Base-by-base conservation (phyloP, 2,329 filamentous ascomycete species). In the Botryotinia convoluta region DNA sequence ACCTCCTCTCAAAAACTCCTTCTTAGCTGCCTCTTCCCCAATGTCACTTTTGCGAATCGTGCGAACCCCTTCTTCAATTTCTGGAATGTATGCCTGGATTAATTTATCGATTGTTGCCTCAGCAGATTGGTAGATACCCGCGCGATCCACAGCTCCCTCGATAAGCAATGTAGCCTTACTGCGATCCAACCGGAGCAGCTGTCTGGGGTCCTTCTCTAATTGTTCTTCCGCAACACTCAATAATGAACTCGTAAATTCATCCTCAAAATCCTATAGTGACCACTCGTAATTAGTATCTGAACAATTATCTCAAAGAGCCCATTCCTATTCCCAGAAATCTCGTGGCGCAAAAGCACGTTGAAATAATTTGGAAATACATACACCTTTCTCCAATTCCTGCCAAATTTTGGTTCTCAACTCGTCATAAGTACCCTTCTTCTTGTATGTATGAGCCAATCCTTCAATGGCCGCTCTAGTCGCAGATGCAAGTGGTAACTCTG, bases 371-470 rank as follows among this genome's bases (percentile, higher is more conserved):
- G 29, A 67, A 45, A 45, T 68, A 68, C 79, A 73, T 86, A 93
- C 92, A 77, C 89, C 91, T 44, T 88, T 87, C 79, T 91, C 89
- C 77, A 93, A 93, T 73, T 92, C 90, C 63, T 92, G 89, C 88
- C 92, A 94, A 18, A 93, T 87, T 78, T 92, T 88, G 80, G 94
- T 95, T 75, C 93, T 90, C 76, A 95, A 88, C 22, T 87, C 85
- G 82, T 96, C 93, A 80, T 95, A 96, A 73, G 92, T 92, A 74
- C 93, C 93, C 82, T 93, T 94, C 84, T 95, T 95, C 83, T 95
- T 95, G 84, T 95, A 95, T 18, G 88, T 91, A 80, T 93, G 91
- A n/a, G 92, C 88, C 35, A 95, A 87, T 26, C 87, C 88, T 78
- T 95, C 92, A 73, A 95, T 93, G 1, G 91, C 90, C 1, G 88